Evolutionary conservation across 768 basidiomycete genomes (phyloP), one percentile per base, ranked within the genome.

Genomic region (Porpolomopsis calyptriformis): DNA sequence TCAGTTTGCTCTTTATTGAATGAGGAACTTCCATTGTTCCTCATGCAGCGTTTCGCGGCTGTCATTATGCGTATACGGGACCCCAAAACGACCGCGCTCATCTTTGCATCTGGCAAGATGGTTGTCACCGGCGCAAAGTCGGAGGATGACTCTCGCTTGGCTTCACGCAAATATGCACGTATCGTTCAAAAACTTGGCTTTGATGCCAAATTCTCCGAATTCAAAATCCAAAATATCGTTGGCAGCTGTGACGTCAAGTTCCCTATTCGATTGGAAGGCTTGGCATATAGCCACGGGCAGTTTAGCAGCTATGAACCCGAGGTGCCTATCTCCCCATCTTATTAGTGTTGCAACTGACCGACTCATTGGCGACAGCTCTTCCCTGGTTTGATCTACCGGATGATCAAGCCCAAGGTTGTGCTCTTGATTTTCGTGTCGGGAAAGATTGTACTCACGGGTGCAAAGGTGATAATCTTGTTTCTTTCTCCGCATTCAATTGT

Each of bases 51-150:
- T 84, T 99, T 99, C 73, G 96, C 94, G 56, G 96, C 96, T 50
- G 96, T 98, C 55, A 98, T 99, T 70, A 99, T 99, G 96, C 90
- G 96, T 66, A 98, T 99, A 60, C 92, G 96, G 55, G 96, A 98
- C 57, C 96, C 96, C 42, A 99, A 99, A 75, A 99, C 96, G 49
- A 99, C 96, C 43, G 96, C 94, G 19, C 80, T 99, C 55, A 98
- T 99, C 66, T 99, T 99, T 65, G 96, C 96, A 26, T 94, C 91
- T 48, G 96, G 96, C 61, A 99, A 98, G 78, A 98, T 99, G 89
- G 96, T 99, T 64, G 94, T 98, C 48, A 98, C 96, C 33, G 96
- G 96, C 61, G 96, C 96, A 40, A 99, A 98, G 75, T 91, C 88
- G 25, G 94, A 98, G 66, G 94, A 98, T 64, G 93, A 99, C 60